Conservation (phyloP, 78 protist genomes). For the Speleostelium caveatum region DNA sequence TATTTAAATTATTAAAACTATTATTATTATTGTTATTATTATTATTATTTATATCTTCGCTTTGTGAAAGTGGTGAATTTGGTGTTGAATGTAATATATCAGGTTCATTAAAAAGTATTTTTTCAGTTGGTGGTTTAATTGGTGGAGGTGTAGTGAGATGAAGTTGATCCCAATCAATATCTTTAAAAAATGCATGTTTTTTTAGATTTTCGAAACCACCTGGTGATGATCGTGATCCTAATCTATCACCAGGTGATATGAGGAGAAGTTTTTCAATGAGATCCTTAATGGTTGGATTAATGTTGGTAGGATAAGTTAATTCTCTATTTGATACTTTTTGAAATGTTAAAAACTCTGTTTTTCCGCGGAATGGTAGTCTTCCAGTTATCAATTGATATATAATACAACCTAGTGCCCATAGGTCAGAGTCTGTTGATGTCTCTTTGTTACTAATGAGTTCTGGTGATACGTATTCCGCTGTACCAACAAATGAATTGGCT, state of each 20-base stretch:
- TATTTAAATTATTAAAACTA: neutral
- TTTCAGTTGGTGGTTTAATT: conserved; percentile 40
- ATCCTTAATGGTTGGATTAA: conserved; percentile 83
- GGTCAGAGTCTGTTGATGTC: conserved; percentile 86
- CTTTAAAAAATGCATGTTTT: conserved; percentile 85
- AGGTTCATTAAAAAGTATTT: conserved; percentile 59
- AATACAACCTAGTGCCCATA: conserved; percentile 96
- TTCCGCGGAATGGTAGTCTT: conserved; percentile 78
- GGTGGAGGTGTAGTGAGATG: conserved; percentile 58
- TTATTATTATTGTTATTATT: neutral
- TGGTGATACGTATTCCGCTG: conserved; percentile 95
- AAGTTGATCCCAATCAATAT: conserved; percentile 77
- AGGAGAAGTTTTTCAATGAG: conserved; percentile 78
- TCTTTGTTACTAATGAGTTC: conserved; percentile 85
- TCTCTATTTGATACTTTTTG: conserved; percentile 76
- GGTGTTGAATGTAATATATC: neutral
- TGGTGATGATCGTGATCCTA: conserved; percentile 10
- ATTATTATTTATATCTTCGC: neutral
- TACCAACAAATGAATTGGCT: conserved; percentile 80
- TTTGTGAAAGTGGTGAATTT: neutral
- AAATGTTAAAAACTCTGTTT: conserved; percentile 87
- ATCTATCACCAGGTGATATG: conserved; percentile 61
- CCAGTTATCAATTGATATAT: conserved; percentile 94
- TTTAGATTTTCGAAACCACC: conserved; percentile 66
- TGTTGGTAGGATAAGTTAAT: conserved; percentile 75